Base-by-base conservation (phyloP, 2,329 filamentous ascomycete species). In the Aspergillus texensis region DNA sequence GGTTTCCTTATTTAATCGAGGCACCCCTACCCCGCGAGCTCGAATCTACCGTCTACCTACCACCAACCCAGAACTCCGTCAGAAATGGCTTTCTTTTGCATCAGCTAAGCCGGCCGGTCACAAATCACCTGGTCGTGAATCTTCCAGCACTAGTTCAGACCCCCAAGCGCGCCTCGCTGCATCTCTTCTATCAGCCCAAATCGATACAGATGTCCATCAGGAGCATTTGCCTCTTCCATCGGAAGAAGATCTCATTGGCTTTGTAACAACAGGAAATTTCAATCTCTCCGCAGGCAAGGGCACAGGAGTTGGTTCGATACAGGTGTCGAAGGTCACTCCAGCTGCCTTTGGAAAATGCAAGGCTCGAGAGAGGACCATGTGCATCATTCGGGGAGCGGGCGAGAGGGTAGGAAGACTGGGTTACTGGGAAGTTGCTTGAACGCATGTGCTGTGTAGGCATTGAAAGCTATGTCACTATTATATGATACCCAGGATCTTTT, bases 31-130 rank as follows among this genome's bases (percentile, higher is more conserved):
- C 0, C 80, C 87, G 3, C 91, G 90, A 75, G 92, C 94, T 4
- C 87, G 95, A 41, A 89, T 98, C 67, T 99, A 98, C 78, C 89
- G 92, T 16, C 87, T 98, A 19, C 92, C 94, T n/a, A 77, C 81
- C 3, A 77, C 68, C 32, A 73, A 83, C 57, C 63, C 75, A 3
- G 79, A 85, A 39, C 83, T 94, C 1, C 86, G 90, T 19, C 79
- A 82, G 8, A 84, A 89, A 74, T 97, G 94, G 94, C 85, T 96
- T 4, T 81, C 86, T 6, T 83, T 88, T 0, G 72, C 68, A 84
- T 45, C 80, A 80, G 65, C 63, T 8, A 68, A 69, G 26, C 53
- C 61, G 24, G 57, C 36, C 30, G 43, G 10, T 46, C 61, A n/a
- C 12, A 19, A 36, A 9, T 53, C 58, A 32, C 10, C 43, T 4